A percentile compares a stretch with the other conserved stretches of the same genome.
These are phyloP conservation scores for Fusarium oligoseptatum DNA, from an alignment of 2,329 filamentous ascomycete genomes.

Conservation along the genomic window DNA sequence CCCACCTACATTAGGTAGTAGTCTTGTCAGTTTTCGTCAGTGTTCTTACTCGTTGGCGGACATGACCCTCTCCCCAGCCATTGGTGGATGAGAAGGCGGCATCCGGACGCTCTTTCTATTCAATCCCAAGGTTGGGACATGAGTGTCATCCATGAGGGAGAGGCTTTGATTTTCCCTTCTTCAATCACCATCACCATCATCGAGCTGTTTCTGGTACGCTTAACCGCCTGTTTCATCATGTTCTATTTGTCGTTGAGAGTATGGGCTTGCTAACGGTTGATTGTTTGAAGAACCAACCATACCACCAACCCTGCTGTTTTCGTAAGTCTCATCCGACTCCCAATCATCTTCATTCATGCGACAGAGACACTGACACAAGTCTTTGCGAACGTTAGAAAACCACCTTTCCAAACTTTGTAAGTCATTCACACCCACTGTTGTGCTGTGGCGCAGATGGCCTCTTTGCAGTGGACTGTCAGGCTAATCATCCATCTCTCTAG, in stretches of 20 bases:
- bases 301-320: background rate
- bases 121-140: no score
- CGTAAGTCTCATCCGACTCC: no score
- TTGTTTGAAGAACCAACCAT: no score
- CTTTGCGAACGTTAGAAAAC: background rate
- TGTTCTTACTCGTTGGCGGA: no score
- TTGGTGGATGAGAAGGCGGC: no score
- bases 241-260: background rate
- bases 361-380: background rate
- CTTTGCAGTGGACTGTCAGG: background rate
- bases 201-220: background rate
- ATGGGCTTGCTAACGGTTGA: background rate
- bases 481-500: background rate
- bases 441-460: background rate
- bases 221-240: background rate
- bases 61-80: no score
- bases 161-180: no score
- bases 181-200: background rate
- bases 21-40: no score
- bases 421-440: background rate
- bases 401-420: background rate
- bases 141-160: no score
- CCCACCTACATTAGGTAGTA: no score
- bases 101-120: no score
- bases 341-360: background rate